Base-by-base conservation (phyloP, 1,284 basidiomycete genomes). In the Cerioporus squamosus region DNA sequence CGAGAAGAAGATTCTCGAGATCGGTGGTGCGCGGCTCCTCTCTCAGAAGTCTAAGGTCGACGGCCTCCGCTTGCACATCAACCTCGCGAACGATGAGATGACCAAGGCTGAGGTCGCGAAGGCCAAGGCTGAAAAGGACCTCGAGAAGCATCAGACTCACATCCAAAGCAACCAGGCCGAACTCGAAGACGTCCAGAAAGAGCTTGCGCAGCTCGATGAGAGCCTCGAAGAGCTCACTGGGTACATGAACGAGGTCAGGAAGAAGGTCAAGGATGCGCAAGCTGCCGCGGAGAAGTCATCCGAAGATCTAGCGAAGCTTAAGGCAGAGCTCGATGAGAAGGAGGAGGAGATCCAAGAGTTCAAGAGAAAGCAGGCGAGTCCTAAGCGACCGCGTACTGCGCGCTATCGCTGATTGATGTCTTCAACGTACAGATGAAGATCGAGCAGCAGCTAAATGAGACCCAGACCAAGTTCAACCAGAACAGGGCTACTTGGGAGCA, bases 91-190 rank as follows among this genome's bases (percentile, higher is more conserved):
- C 70, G 95, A 97, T 56, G 90, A 94, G 66, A 93, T 97, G 69
- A 96, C 95, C 51, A 98, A 95, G 75, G 94, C 94, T 1, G 96
- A 99, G 73, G 93, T 98, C 15, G 87, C 90, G 2, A 91, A 88
- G 70, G 85, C 87, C 17, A 97, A 97, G 71, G 93, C 94, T 0
- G 87, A 93, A 74, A 94, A 95, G 70, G 96, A 98, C 70, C 75
- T 84, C 5, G 78, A 79, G 59, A 96, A 95, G 73, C 75, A 90
- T 17, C 76, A 82, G 39, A 81, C 80, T 57, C 74, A 84, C 8
- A 80, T 96, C 59, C 78, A 82, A 44, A 77, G 72, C 31, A 91
- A 92, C 70, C 76, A 75, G 17, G 69, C 72, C 10, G 79, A 81
- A 18, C 74, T 95, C n/a, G 80, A 86, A 59, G 88, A 91, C 58